Base-by-base conservation (phyloP, 2,329 filamentous ascomycete genomes). In the Orbilia quercus region DNA sequence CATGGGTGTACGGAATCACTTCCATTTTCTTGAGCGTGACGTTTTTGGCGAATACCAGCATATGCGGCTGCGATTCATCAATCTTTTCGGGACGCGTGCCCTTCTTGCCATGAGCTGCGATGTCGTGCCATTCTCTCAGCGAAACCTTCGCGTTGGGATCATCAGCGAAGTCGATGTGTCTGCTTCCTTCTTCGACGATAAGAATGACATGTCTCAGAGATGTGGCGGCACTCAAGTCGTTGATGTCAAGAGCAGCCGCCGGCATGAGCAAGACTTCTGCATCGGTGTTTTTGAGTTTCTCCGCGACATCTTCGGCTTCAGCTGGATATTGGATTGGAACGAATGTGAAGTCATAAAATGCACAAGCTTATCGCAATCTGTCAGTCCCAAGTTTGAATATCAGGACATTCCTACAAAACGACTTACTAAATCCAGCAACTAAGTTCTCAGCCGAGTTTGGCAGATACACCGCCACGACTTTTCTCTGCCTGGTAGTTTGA, bases 361-460 rank as follows among this genome's bases (percentile, higher is more conserved):
- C 88, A 80, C 91, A 93, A 65, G 93, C 92, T 87, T 77, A 22
- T n/a, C 14, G 28, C 22, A 65, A 34, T 16, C 14, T 34, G 47
- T 34, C 23, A 53, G 53, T 69, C 44, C 74, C 4, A 58, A 1
- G 23, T n/a, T 25, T 50, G 25, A 55, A n/a, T 16, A 6, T 44
- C 20, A 45, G 16, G 12, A 5, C n/a, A 53, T n/a, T 58, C 22
- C 50, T 11, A 38, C 9, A 31, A 9, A 31, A 22, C 4, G 25
- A 76, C 82, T 55, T 79, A 88, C 86, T 86, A 78, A 99, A 96
- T 18, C 98, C 83, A 6, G 90, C 85, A 34, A 87, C 86, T 54
- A 99, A 83, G 74, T 96, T 88, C 81, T 99, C 95, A 78, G 96
- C 85, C 50, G 92, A 96, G 84, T 99, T 97, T 45, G 93, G 92